A percentile compares a stretch with the other conserved stretches of the same genome.
Conservation (phyloP, 164 flowering plant genomes). For the Brasenia schreberi region DNA sequence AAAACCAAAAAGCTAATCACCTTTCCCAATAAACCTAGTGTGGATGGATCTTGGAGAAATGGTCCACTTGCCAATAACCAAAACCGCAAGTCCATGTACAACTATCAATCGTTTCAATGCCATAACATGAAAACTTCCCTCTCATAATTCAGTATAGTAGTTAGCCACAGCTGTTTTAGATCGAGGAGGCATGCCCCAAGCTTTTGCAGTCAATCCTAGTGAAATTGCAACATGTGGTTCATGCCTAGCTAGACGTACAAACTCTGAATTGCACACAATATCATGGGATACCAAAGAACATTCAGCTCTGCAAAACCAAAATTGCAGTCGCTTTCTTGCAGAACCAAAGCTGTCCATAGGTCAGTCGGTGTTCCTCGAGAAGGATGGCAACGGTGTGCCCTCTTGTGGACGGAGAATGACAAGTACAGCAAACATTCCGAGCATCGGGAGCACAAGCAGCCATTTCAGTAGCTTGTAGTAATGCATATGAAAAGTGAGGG, state of each 20-base stretch:
- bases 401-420: constrained; percentile 94
- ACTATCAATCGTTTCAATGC: too few relatives aligned
- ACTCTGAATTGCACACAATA: too few relatives aligned
- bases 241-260: too few relatives aligned
- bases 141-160: not conserved
- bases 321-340: too few relatives aligned
- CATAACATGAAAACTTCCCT: not conserved
- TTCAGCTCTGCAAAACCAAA: too few relatives aligned
- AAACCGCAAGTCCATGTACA: not conserved
- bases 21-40: too few relatives aligned
- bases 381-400: constrained; percentile 84
- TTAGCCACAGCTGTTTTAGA: not conserved
- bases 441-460: constrained; percentile 96
- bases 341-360: constrained; percentile 18
- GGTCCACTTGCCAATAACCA: not conserved
- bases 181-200: not conserved
- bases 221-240: too few relatives aligned
- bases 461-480: constrained; percentile 89
- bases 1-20: too few relatives aligned
- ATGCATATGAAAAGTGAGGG: constrained; percentile 92
- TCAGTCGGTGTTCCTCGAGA: constrained; percentile 89
- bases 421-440: constrained; percentile 89
- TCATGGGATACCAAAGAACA: too few relatives aligned
- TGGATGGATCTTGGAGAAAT: too few relatives aligned
- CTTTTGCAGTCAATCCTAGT: not conserved